Evolutionary conservation across 2,329 filamentous ascomycete genomes (phyloP).

Genomic region (Colletotrichum karsti): DNA sequence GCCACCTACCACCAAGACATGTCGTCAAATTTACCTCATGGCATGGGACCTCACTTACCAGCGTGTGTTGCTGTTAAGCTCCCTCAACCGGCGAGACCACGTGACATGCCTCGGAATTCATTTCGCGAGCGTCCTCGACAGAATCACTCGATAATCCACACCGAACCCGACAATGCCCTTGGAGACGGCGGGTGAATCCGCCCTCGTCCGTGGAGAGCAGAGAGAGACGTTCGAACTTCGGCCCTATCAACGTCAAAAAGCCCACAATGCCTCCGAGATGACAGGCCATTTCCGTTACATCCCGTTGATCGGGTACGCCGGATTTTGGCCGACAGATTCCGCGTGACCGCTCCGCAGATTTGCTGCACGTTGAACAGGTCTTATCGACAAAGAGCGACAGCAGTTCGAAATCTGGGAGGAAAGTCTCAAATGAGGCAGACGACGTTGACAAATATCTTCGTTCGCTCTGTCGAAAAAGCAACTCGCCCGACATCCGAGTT

Average conservation of each 20-base stretch:
- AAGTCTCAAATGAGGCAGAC: background rate
- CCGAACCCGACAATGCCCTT: background rate
- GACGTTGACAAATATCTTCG: no score
- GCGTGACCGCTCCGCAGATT: background rate
- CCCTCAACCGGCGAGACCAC: no score
- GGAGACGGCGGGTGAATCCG: slow-evolving; percentile 9
- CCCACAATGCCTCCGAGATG: slow-evolving; percentile 29
- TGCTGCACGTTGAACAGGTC: no score
- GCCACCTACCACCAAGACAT: no score
- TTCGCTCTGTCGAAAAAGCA: no score
- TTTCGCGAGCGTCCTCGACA: slow-evolving; percentile 2
- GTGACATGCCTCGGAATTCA: background rate
- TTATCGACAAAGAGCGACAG: no score
- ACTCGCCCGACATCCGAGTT: background rate
- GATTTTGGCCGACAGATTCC: slow-evolving; percentile 19
- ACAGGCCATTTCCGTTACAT: slow-evolving; percentile 16
- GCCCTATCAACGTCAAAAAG: slow-evolving; percentile 19
- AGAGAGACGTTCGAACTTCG: no score
- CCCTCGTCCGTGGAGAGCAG: slow-evolving; percentile 23
- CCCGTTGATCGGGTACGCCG: slow-evolving; percentile 12
- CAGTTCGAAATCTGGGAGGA: no score
- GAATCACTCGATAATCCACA: slow-evolving; percentile 8
- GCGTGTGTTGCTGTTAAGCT: no score
- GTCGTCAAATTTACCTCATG: no score
- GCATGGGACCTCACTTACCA: no score